Conservation (phyloP, 495 filamentous ascomycete species). For the Aspergillus nanangensis region DNA sequence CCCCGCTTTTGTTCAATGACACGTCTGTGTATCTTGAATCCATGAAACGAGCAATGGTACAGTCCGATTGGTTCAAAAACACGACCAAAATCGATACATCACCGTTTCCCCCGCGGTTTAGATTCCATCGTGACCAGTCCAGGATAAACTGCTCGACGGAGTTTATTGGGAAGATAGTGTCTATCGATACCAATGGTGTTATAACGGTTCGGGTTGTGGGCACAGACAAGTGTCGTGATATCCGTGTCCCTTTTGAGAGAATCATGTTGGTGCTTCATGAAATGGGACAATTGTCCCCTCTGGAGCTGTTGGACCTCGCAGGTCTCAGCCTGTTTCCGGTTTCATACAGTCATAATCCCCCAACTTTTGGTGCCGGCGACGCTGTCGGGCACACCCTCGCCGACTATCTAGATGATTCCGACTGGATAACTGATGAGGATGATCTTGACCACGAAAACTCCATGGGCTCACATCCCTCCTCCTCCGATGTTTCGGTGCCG, state of each 20-base stretch:
- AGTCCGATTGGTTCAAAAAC: constrained; percentile 19
- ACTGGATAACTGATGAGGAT: too few relatives aligned
- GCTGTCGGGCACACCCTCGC: too few relatives aligned
- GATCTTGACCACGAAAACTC: too few relatives aligned
- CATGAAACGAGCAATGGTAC: constrained; percentile 11
- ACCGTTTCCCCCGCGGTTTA: constrained; percentile 11
- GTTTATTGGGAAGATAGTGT: constrained; percentile 55
- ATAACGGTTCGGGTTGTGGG: constrained; percentile 51
- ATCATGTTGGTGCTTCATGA: constrained; percentile 35
- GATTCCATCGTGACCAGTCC: constrained; percentile 9
- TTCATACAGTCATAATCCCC: too few relatives aligned
- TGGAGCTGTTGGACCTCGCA: background rate
- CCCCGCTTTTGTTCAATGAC: constrained; percentile 8
- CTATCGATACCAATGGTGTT: constrained; percentile 48
- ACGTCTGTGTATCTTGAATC: constrained; percentile 8
- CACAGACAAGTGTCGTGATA: constrained; percentile 39
- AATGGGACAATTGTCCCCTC: background rate
- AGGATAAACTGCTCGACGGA: constrained; percentile 18
- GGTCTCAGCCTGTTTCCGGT: too few relatives aligned
- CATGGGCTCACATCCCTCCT: too few relatives aligned
- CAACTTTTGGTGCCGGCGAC: too few relatives aligned
- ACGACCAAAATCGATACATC: constrained; percentile 12
- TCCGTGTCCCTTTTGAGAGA: constrained; percentile 42
- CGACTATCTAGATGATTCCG: too few relatives aligned
- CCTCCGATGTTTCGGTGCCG: too few relatives aligned